phyloP scores from a whole-genome alignment of 225 moss, liverwort and hornwort genomes.

The Takakia lepidozioides region DNA sequence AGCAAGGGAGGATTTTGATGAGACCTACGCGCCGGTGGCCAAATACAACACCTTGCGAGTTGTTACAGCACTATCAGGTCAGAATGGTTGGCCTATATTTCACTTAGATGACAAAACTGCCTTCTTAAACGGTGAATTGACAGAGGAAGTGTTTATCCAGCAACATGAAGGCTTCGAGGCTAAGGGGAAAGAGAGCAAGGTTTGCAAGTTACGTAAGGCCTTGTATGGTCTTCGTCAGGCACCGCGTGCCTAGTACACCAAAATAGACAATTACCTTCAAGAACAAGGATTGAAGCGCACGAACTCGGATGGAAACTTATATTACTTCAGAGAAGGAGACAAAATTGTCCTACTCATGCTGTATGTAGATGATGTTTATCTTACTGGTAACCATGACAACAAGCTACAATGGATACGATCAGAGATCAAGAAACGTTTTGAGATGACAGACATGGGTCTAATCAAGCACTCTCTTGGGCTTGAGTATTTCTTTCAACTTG shows the following conservation, averaged over 20 bases:
- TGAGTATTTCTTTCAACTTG: neutral
- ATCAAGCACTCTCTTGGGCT: neutral
- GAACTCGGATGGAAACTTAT: neutral
- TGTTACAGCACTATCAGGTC: too few species aligned
- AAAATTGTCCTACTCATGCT: neutral
- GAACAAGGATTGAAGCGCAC: neutral
- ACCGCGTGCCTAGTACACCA: slow-evolving; percentile 6
- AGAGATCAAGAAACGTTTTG: neutral
- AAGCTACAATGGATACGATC: neutral
- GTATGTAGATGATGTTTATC: neutral
- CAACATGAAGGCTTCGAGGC: slow-evolving; percentile 6
- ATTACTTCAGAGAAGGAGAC: neutral
- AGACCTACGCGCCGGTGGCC: too few species aligned
- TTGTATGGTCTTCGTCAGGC: slow-evolving; percentile 5
- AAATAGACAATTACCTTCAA: slow-evolving; percentile 5
- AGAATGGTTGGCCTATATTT: too few species aligned
- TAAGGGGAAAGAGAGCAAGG: neutral
- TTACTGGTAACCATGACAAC: neutral
- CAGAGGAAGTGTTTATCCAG: slow-evolving; percentile 2
- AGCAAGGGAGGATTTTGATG: too few species aligned
- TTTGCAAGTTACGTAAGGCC: slow-evolving; percentile 2
- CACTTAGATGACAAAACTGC: too few species aligned
- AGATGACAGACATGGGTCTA: neutral
- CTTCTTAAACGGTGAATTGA: too few species aligned
- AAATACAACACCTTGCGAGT: too few species aligned